These are phyloP conservation scores for Pleurotus sapidus DNA, from an alignment of 768 basidiomycete species.

Conservation along the genomic window DNA sequence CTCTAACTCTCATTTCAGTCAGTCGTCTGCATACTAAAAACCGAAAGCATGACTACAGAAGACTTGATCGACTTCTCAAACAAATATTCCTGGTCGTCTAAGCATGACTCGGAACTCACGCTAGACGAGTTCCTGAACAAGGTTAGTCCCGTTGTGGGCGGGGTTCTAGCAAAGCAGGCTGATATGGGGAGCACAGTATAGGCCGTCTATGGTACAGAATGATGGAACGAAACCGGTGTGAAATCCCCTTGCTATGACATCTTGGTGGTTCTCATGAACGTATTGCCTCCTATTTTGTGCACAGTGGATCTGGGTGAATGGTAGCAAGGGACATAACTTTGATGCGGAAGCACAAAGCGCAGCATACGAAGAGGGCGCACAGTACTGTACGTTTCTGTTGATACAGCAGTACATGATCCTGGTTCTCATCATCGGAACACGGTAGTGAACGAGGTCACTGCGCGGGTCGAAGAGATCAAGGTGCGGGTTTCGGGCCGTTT, in stretches of 20 bases:
- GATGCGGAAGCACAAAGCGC: conserved; percentile 18
- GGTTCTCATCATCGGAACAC: no score
- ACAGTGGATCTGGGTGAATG: conserved; percentile 69
- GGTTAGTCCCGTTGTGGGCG: conserved; percentile 24
- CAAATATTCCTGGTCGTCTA: conserved; percentile 48
- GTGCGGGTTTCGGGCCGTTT: conserved; percentile 23
- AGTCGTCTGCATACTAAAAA: neutral
- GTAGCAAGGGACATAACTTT: conserved; percentile 18
- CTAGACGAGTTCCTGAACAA: conserved; percentile 56
- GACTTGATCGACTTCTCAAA: conserved; percentile 39
- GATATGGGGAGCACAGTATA: conserved; percentile 42
- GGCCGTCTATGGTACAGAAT: conserved; percentile 75
- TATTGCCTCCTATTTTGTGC: no score
- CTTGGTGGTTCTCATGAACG: no score
- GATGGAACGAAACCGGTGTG: conserved; percentile 74
- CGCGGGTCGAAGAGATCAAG: conserved; percentile 59
- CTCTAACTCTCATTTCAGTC: neutral
- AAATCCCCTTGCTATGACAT: neutral
- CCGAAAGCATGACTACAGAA: conserved; percentile 28
- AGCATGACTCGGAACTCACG: conserved; percentile 31
- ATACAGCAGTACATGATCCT: no score
- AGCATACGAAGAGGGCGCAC: conserved; percentile 45
- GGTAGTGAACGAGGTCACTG: conserved; percentile 56
- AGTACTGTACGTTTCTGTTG: conserved; percentile 28
- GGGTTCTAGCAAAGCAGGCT: neutral